Base-by-base conservation (phyloP, 225 moss, liverwort and hornwort genomes). In the Polytrichum formosum region DNA sequence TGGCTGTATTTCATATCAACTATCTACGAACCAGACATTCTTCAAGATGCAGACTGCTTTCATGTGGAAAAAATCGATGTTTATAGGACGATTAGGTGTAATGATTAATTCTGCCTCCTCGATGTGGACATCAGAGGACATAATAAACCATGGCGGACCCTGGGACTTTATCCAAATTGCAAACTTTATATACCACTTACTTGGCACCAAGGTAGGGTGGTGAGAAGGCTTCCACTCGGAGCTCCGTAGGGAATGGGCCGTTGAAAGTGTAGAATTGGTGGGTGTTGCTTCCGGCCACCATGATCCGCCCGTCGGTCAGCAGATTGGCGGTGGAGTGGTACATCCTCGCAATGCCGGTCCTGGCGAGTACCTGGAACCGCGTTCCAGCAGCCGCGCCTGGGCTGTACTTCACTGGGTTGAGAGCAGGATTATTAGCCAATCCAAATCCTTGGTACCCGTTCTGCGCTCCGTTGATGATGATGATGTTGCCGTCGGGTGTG, bases 381-480 rank as follows among this genome's bases (percentile, higher is more conserved):
- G 3, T 16, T 0, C 74, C 77, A 1, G 28, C 56, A 0, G n/a
- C 73, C 0, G 63, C 80, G 2, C 18, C 18, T 6, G 85, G 74
- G 31, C 54, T 70, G 54, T 86, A 82, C 13, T 21, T 69, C 66
- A 92, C 78, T 28, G 94, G 94, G 72, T 20, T 86, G 5, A 89
- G 60, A 0, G 68, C 85, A 0, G 94, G 85, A 26, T 86, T 63
- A 10, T 77, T 77, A 0, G 79, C 94, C 64, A 85, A 76, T 0
- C 79, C 72, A 78, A 85, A 95, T 1, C 95, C 95, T 54, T 92
- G 95, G 27, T 64, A 75, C 0, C 92, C 95, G 0, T 72, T 82
- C 66, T 81, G 75, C 7, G 86, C 92, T 6, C 95, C 95, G 27
- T 95, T 95, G 68, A 95, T 78, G 13, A 95, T 81, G 29, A 91